These are phyloP conservation scores for Termitomyces heimii DNA, from an alignment of 768 basidiomycete genomes.

Conservation along the genomic window DNA sequence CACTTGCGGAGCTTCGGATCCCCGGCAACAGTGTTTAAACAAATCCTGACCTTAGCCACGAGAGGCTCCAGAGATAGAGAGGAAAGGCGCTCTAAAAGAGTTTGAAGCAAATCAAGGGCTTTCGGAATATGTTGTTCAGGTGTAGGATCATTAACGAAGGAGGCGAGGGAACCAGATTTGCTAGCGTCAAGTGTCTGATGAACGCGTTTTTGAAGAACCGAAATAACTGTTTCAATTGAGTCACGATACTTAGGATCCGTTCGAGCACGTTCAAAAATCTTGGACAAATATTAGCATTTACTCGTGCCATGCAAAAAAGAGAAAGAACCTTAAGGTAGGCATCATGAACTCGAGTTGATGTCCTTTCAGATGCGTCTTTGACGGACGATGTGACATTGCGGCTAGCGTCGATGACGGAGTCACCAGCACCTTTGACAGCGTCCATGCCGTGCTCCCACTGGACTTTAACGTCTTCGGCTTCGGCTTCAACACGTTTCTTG, in stretches of 20 bases:
- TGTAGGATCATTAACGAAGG: slow-evolving; percentile 57
- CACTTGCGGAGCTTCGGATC: slow-evolving; percentile 49
- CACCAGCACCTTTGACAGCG: slow-evolving; percentile 51
- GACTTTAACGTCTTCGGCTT: slow-evolving; percentile 40
- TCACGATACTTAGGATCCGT: slow-evolving; percentile 53
- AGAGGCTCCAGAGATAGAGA: slow-evolving; percentile 46
- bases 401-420: slow-evolving; percentile 45
- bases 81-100: slow-evolving; percentile 46
- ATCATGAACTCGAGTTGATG: slow-evolving; percentile 36
- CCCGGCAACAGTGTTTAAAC: slow-evolving; percentile 41
- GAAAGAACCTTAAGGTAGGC: slow-evolving; percentile 45
- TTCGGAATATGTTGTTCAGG: slow-evolving; percentile 55
- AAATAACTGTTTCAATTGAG: slow-evolving; percentile 53
- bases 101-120: slow-evolving; percentile 44
- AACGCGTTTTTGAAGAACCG: slow-evolving; percentile 51
- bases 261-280: slow-evolving; percentile 65
- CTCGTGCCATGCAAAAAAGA: not conserved
- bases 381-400: slow-evolving; percentile 36
- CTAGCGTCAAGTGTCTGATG: slow-evolving; percentile 44
- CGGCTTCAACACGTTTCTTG: slow-evolving; percentile 41
- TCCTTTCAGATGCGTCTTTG: slow-evolving; percentile 39
- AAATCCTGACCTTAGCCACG: slow-evolving; percentile 32
- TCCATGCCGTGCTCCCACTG: slow-evolving; percentile 69
- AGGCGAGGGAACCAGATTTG: slow-evolving; percentile 42
- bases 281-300: not conserved